A percentile compares a stretch with the other conserved stretches of the same genome.
Evolutionary conservation across 2,329 filamentous ascomycete species (phyloP).

Genomic region (Ascochyta clinopodiicola): DNA sequence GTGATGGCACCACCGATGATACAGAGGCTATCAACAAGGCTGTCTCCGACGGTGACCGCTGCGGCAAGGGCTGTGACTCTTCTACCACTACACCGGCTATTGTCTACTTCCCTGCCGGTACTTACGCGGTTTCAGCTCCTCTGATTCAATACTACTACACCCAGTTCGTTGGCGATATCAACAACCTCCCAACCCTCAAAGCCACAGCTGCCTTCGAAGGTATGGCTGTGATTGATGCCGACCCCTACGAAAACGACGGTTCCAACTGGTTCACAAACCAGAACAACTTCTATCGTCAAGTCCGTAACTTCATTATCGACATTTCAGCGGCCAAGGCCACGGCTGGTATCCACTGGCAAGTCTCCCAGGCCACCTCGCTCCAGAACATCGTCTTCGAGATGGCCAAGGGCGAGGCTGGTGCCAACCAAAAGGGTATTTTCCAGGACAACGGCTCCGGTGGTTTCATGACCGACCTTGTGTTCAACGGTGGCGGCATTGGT

Average conservation of each 20-base stretch:
- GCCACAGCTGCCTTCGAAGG: slow-evolving; percentile 69
- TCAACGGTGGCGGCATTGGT: slow-evolving; percentile 67
- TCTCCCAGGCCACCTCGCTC: slow-evolving; percentile 68
- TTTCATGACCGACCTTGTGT: slow-evolving; percentile 65
- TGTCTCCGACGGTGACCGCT: slow-evolving; percentile 78
- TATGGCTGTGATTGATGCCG: slow-evolving; percentile 87
- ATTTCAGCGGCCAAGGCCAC: slow-evolving; percentile 48
- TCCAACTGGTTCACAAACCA: slow-evolving; percentile 60
- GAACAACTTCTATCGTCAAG: slow-evolving; percentile 63
- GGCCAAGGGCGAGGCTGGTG: slow-evolving; percentile 51
- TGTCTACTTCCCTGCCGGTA: slow-evolving; percentile 90
- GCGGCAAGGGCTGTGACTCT: slow-evolving; percentile 81
- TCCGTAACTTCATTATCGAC: slow-evolving; percentile 62
- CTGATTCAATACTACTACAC: slow-evolving; percentile 92
- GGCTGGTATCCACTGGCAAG: slow-evolving; percentile 70
- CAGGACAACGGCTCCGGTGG: slow-evolving; percentile 67
- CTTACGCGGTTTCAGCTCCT: slow-evolving; percentile 79
- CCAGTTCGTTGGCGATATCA: slow-evolving; percentile 84
- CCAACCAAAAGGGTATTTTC: slow-evolving; percentile 65
- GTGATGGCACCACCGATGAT: slow-evolving; percentile 77
- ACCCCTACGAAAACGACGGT: slow-evolving; percentile 77
- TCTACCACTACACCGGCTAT: slow-evolving; percentile 83
- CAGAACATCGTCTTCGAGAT: slow-evolving; percentile 69
- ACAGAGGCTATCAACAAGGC: slow-evolving; percentile 87
- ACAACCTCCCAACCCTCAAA: slow-evolving; percentile 76